phyloP scores from a whole-genome alignment of 2,329 filamentous ascomycete genomes.

The Colletotrichum sp. region DNA sequence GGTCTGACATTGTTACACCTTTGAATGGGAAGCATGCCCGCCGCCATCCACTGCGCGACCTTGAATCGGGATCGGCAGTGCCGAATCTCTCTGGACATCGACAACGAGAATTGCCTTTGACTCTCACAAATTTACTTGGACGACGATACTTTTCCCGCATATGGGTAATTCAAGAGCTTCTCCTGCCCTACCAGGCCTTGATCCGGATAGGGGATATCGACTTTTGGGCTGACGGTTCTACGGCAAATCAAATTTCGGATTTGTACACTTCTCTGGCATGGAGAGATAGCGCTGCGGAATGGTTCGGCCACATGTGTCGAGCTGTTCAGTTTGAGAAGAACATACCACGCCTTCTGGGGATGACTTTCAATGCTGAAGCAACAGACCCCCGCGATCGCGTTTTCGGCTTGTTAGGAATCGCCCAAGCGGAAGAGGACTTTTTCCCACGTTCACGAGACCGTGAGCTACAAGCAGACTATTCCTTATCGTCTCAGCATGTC shows the following conservation, averaged over 20 bases:
- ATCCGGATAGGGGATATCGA: background rate
- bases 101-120: background rate
- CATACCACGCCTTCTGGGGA: background rate
- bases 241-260: background rate
- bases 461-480: background rate
- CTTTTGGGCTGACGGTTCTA: background rate
- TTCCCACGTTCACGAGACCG: background rate
- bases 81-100: background rate
- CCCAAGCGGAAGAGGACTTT: background rate
- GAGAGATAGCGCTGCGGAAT: background rate
- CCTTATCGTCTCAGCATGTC: background rate
- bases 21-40: background rate
- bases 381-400: conserved; percentile 2
- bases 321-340: background rate
- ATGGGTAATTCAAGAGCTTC: background rate
- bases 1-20: background rate
- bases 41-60: background rate
- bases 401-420: background rate
- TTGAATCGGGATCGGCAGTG: background rate
- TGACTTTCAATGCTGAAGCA: background rate
- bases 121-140: conserved; percentile 10
- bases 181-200: background rate
- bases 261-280: background rate
- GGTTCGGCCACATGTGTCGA: background rate
- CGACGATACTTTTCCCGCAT: background rate